These are phyloP conservation scores for Barnettozyma populi DNA, from an alignment of 805 yeast species.

Conservation along the genomic window DNA sequence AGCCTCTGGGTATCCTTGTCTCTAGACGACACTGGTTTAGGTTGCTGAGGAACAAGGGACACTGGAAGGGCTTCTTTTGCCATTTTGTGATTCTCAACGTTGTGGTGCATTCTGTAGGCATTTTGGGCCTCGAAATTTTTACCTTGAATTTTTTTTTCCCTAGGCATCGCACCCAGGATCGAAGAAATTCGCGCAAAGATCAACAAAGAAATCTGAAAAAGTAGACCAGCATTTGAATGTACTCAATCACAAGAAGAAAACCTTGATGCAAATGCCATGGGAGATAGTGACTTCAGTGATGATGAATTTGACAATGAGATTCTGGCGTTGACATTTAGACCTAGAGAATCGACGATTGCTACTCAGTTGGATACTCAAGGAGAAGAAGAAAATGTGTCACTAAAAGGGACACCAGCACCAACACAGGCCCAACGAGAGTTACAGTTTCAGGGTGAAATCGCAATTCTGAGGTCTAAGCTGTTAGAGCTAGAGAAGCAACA, in stretches of 20 bases:
- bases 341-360: slow-evolving; percentile 9
- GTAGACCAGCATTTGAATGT: background rate
- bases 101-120: background rate
- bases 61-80: slow-evolving; percentile 43
- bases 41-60: slow-evolving; percentile 82
- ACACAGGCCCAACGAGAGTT: slow-evolving; percentile 25
- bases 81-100: background rate
- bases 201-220: background rate
- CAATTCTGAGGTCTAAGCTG: slow-evolving; percentile 66
- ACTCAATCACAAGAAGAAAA: background rate
- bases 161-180: background rate
- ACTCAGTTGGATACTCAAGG: background rate
- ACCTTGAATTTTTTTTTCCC: background rate
- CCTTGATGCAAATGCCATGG: background rate
- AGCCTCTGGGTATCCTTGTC: slow-evolving; percentile 85
- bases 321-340: slow-evolving; percentile 41
- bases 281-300: slow-evolving; percentile 33
- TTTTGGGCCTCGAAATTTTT: background rate
- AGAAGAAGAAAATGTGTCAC: background rate
- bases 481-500: slow-evolving; percentile 38
- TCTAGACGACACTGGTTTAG: slow-evolving; percentile 70
- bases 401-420: background rate
- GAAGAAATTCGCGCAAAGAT: background rate
- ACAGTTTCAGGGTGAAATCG: slow-evolving; percentile 72
- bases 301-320: slow-evolving; percentile 39